Conservation (phyloP, 352 stramenopile species). For the Globisporangium mamillatum region DNA sequence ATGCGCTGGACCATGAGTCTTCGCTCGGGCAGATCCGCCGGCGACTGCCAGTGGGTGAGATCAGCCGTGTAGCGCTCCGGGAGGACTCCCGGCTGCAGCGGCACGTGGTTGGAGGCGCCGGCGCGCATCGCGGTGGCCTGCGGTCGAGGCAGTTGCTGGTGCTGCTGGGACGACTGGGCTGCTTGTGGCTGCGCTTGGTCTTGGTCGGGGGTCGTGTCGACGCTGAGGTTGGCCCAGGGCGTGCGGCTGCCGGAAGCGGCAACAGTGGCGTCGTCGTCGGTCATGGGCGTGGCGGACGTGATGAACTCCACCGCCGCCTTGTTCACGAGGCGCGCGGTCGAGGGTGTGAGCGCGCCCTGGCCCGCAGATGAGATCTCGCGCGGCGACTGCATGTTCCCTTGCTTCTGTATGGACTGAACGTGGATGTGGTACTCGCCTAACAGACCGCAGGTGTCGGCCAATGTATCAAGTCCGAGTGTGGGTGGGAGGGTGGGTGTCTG, state of each 20-base stretch:
- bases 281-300: slow-evolving; percentile 16
- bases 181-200: too few species aligned
- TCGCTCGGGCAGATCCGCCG: slow-evolving; percentile 71
- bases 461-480: slow-evolving; percentile 7
- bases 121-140: slow-evolving; percentile 43
- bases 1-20: slow-evolving; percentile 85
- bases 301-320: slow-evolving; percentile 35
- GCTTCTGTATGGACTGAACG: neutral
- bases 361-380: slow-evolving; percentile 71
- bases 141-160: slow-evolving; percentile 4
- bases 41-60: slow-evolving; percentile 82
- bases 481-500: neutral
- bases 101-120: slow-evolving; percentile 39
- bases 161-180: slow-evolving; percentile 17
- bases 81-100: slow-evolving; percentile 51
- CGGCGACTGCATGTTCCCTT: slow-evolving; percentile 26
- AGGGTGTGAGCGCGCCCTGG: slow-evolving; percentile 64
- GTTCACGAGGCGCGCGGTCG: slow-evolving; percentile 51
- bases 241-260: slow-evolving; percentile 29
- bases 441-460: neutral
- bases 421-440: neutral
- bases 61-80: slow-evolving; percentile 78
- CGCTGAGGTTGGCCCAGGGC: slow-evolving; percentile 71
- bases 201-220: slow-evolving; percentile 41
- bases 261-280: neutral